A percentile compares a stretch with the other conserved stretches of the same genome.
phyloP scores from a whole-genome alignment of 1,284 basidiomycete genomes.

The Melampsora occidentalis region DNA sequence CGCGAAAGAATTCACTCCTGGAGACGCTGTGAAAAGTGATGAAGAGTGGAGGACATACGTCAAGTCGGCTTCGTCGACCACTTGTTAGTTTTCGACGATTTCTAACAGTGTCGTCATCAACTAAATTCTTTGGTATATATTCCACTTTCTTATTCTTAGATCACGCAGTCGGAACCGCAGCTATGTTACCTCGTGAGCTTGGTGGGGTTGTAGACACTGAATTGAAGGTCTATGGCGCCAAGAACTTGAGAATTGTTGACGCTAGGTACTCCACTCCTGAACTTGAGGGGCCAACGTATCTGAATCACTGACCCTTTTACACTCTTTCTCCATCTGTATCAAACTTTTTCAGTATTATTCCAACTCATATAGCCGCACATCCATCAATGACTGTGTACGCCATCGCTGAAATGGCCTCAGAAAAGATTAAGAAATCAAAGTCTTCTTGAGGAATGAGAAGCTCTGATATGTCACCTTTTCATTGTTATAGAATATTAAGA shows the following conservation, averaged over 20 bases:
- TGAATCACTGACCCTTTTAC: too few relatives aligned
- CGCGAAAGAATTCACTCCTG: conserved; percentile 25
- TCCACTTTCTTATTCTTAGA: not conserved
- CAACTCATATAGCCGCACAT: conserved; percentile 34
- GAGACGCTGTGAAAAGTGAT: conserved; percentile 14
- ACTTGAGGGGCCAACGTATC: too few relatives aligned
- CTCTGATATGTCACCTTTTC: too few relatives aligned
- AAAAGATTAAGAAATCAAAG: conserved; percentile 5
- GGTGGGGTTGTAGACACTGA: conserved; percentile 73
- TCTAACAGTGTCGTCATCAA: not conserved
- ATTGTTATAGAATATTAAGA: too few relatives aligned
- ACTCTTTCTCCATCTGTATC: too few relatives aligned
- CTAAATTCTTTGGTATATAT: not conserved
- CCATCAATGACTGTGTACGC: conserved; percentile 32
- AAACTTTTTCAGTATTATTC: conserved; percentile 13
- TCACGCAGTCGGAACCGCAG: conserved; percentile 57
- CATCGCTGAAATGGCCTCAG: conserved; percentile 29
- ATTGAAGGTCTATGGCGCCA: conserved; percentile 69
- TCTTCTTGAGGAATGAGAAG: too few relatives aligned
- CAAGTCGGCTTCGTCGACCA: not conserved
- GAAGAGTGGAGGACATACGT: conserved; percentile 16
- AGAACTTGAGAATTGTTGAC: conserved; percentile 61
- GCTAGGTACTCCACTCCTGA: conserved; percentile 42
- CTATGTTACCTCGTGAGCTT: conserved; percentile 72
- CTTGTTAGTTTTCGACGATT: not conserved